Base-by-base conservation (phyloP, 768 basidiomycete species). In the Lepiota brunneoincarnata region DNA sequence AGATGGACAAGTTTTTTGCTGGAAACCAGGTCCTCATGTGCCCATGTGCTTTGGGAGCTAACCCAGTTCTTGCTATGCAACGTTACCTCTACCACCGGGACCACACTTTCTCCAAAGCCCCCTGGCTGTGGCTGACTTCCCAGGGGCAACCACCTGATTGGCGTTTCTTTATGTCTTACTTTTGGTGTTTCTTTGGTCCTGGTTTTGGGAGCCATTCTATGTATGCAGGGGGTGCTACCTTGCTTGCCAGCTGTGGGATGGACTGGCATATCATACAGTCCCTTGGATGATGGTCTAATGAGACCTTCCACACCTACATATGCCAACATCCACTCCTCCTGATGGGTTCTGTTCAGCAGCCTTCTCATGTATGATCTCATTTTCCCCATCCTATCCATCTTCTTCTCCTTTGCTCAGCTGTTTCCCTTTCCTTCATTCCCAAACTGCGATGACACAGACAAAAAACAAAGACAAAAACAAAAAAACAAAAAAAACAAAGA, bases 211-310 rank as follows among this genome's bases (percentile, higher is more conserved):
- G 75, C 0, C 77, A 78, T 28, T 75, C 73, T 0, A 37, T 75
- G 37, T 64, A 69, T 7, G 61, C 73, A 0, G 75, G 75, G 0
- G 73, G 75, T 2, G 74, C 75, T 0, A 78, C 75, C 0, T 47
- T 48, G 4, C 62, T 72, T 1, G 75, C 73, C 0, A 46, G 54
- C 1, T 24, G 31, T 0, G 72, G 75, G 0, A 57, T 63, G 2
- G 49, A 68, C 0, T 61, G 65, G 0, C 48, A 59, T 26, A 35
- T 63, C 11, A 76, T 78, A 18, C 75, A 75, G 45, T 64, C 63
- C 0, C 54, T 67, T 0, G 75, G 76, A 0, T 60, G 72, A 0
- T 77, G 75, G 76, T 51, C 68, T 1, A 74, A 73, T 1, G 57
- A 63, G 2, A 36, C 67, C 0, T 72, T 66, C 59, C 58, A 59